Conservation (phyloP, 257 asterid species). For the Nyctanthes arbortristis region DNA sequence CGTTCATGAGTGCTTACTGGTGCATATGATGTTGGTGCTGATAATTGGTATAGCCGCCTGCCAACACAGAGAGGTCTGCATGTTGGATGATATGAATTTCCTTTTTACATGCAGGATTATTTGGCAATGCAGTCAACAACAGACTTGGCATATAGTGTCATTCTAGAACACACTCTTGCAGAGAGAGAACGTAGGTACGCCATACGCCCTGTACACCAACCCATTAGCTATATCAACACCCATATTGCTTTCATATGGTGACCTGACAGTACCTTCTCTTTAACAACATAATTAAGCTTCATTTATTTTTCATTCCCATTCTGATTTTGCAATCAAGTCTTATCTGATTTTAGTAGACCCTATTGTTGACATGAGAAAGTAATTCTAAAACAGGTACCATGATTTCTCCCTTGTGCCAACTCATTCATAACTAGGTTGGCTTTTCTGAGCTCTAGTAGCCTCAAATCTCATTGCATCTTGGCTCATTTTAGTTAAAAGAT, state of each 20-base stretch:
- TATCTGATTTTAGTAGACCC: background rate
- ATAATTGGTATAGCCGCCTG: background rate
- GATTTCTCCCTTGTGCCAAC: background rate
- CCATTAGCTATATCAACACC: background rate
- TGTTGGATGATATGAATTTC: constrained; percentile 25
- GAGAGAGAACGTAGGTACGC: constrained; percentile 95
- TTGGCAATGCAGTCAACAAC: constrained; percentile 69
- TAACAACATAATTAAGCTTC: background rate
- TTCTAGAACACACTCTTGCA: constrained; percentile 95
- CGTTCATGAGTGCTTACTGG: background rate
- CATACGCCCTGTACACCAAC: background rate
- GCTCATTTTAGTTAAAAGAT: background rate
- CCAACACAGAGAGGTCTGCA: constrained; percentile 2
- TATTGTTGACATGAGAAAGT: background rate
- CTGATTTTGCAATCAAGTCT: background rate
- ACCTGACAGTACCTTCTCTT: background rate
- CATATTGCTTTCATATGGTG: background rate
- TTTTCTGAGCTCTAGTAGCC: background rate
- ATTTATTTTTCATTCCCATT: background rate
- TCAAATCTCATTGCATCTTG: background rate
- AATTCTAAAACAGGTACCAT: background rate
- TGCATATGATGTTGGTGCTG: background rate
- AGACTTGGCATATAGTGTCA: constrained; percentile 92
- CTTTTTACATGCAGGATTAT: constrained; percentile 70
- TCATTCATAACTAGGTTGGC: constrained; percentile 4